Conservation (phyloP, 1,284 basidiomycete genomes). For the Moesziomyces sp. region DNA sequence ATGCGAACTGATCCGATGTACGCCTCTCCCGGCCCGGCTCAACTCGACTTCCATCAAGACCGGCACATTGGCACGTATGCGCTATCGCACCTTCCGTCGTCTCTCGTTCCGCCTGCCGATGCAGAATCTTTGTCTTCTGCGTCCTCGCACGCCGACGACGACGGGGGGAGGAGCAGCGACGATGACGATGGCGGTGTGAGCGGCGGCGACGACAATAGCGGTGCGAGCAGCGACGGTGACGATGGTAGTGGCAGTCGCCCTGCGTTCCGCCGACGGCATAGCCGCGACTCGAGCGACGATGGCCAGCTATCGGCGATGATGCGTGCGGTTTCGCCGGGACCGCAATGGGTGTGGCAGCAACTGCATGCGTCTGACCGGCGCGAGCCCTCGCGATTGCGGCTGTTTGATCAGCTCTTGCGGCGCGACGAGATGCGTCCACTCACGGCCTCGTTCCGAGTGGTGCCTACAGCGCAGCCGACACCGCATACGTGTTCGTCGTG, state of each 20-base stretch:
- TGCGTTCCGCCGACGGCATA: too few species aligned
- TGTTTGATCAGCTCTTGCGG: constrained; percentile 26
- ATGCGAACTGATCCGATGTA: constrained; percentile 34
- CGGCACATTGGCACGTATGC: constrained; percentile 25
- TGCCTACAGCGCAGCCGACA: constrained; percentile 8
- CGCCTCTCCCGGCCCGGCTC: neutral
- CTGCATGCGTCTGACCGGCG: too few species aligned
- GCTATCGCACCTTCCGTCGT: constrained; percentile 10
- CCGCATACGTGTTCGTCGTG: neutral
- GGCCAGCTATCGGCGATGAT: constrained; percentile 2
- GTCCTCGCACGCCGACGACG: too few species aligned
- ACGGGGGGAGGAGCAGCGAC: neutral
- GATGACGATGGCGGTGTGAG: neutral
- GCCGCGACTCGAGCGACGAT: neutral
- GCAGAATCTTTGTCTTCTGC: neutral
- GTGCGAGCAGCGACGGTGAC: neutral
- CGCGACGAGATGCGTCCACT: constrained; percentile 17
- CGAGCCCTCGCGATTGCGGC: too few species aligned
- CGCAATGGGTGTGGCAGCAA: too few species aligned
- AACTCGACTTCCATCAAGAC: constrained; percentile 22
- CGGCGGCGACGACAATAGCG: too few species aligned
- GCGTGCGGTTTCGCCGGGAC: neutral
- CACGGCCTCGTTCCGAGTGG: constrained; percentile 17
- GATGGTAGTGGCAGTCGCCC: neutral
- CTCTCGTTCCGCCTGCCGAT: constrained; percentile 1